phyloP scores from a whole-genome alignment of 495 filamentous ascomycete genomes.

The Penicillium cataractarum region DNA sequence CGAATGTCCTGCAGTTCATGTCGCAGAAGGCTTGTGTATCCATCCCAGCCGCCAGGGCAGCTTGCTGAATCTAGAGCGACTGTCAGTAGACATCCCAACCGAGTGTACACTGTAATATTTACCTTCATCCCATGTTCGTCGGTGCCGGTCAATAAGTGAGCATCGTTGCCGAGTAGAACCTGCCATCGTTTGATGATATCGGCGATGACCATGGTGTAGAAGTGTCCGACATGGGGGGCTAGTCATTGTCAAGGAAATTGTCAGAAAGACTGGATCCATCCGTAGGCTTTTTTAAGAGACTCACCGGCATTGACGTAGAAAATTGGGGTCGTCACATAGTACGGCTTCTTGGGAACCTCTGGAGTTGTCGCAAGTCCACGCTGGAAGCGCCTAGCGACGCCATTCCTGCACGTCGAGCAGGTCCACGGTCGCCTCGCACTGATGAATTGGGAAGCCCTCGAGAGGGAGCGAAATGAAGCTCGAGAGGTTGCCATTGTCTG shows the following conservation, averaged over 20 bases:
- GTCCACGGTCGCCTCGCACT: constrained; percentile 36
- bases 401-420: constrained; percentile 34
- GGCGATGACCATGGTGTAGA: constrained; percentile 89
- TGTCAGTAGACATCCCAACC: constrained; percentile 21
- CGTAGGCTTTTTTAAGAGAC: constrained; percentile 4
- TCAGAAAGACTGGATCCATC: constrained; percentile 18
- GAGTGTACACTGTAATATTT: not conserved
- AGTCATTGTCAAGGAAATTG: not conserved
- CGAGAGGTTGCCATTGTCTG: constrained; percentile 40
- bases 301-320: constrained; percentile 98
- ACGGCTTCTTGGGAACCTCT: constrained; percentile 68
- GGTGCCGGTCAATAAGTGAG: constrained; percentile 86
- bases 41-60: constrained; percentile 66
- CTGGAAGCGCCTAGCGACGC: constrained; percentile 18
- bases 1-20: constrained; percentile 54
- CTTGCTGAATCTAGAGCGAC: constrained; percentile 72
- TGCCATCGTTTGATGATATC: constrained; percentile 96
- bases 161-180: constrained; percentile 67
- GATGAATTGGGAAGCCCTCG: constrained; percentile 37
- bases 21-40: constrained; percentile 67
- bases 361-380: constrained; percentile 42
- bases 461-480: constrained; percentile 36
- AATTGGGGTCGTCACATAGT: constrained; percentile 94
- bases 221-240: constrained; percentile 94
- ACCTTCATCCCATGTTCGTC: constrained; percentile 97